Base-by-base conservation (phyloP, 805 yeast species). In the Wickerhamiella bombiphila region DNA sequence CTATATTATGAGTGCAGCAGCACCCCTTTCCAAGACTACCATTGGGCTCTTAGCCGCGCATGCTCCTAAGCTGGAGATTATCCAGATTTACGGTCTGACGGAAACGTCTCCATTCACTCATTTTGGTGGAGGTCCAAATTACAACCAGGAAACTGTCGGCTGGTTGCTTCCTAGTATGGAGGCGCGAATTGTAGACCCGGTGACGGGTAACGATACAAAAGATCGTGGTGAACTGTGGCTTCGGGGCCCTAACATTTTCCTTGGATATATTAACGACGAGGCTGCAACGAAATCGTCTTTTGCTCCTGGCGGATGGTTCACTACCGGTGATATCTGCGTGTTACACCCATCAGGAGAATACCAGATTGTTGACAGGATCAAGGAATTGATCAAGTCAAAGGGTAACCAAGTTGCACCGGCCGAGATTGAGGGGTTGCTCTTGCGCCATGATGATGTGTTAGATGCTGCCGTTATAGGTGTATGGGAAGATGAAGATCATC, bases 391-490 rank as follows among this genome's bases (percentile, higher is more conserved):
- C 64, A 75, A 74, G 62, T 52, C 56, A 11, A 55, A 55, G 44
- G 94, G 94, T 45, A 94, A 83, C 60, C 76, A 94, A 65, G 72
- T 85, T 46, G 85, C 94, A 9, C 86, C 95, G 29, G 86, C 94
- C 11, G 95, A 85, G 63, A 79, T 85, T 44, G 95, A 85, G 60
- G 78, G 88, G 24, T 79, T 86, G 16, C 63, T 82, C 51, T 66
- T 74, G 42, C 79, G 74, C 49, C 82, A 80, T 59, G 69, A 69
- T 13, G 64, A 68, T 39, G 94, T 85, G 35, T 72, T 76, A 30
- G 95, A 85, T 60, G 68, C 80, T 51, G 95, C 95, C 5, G 94
- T 83, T 36, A 81, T 81, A 46, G 95, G 94, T 39, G 73, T 55
- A 17, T n/a, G n/a, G n/a, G n/a, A n/a, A n/a, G 42, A 40, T 37